Conservation (phyloP, 225 moss, liverwort and hornwort genomes). For the Neckera pumila region DNA sequence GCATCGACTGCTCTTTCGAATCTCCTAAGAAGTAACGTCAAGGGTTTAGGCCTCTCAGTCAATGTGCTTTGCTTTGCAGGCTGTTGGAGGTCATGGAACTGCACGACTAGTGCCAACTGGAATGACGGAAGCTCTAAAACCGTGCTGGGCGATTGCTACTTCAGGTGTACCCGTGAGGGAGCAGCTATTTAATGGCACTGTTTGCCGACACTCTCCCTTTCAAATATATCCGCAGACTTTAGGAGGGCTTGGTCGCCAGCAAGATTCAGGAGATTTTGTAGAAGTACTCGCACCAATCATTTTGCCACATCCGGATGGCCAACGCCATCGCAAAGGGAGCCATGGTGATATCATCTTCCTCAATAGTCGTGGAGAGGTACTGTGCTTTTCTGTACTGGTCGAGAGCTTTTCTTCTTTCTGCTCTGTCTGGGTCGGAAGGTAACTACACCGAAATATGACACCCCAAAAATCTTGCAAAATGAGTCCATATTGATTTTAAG, state of each 20-base stretch:
- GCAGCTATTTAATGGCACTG: conserved; percentile 78
- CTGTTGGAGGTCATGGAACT: conserved; percentile 74
- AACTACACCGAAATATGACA: neutral
- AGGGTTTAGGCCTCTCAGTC: neutral
- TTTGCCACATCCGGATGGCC: conserved; percentile 58
- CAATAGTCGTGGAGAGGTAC: conserved; percentile 92
- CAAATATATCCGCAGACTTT: conserved; percentile 47
- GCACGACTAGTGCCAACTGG: conserved; percentile 79
- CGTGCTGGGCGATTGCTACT: conserved; percentile 96
- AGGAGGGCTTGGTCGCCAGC: conserved; percentile 54
- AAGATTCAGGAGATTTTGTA: conserved; percentile 44
- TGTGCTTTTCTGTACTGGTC: neutral
- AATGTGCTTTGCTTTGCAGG: conserved; percentile 34
- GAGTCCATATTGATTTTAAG: neutral
- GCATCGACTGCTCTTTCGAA: neutral
- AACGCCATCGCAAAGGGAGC: conserved; percentile 73
- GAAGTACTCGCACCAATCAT: conserved; percentile 80
- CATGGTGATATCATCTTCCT: conserved; percentile 93
- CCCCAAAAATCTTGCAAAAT: neutral
- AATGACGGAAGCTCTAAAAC: conserved; percentile 67
- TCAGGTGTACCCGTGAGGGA: conserved; percentile 90
- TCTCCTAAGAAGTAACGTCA: neutral
- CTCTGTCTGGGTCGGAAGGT: neutral
- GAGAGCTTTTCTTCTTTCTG: neutral
- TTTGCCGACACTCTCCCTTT: conserved; percentile 84